Evolutionary conservation across 495 filamentous ascomycete genomes (phyloP), one percentile per base, ranked within the genome.

Genomic region (Penicillium roqueforti): DNA sequence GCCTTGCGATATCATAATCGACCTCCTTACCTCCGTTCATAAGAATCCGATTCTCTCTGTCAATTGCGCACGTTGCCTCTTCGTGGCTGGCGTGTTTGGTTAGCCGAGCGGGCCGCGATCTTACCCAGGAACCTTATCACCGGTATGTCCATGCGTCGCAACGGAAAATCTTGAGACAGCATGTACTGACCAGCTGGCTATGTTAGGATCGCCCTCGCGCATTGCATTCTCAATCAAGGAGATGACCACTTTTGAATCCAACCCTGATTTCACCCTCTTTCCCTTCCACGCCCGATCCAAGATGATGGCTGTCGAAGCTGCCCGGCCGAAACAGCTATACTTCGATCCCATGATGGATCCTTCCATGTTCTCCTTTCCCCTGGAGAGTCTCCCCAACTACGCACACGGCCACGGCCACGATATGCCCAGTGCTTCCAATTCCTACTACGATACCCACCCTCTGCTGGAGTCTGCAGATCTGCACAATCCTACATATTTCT

Each of bases 281-380:
- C 60, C 61, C 37, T 36, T 48, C 50, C 28, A 39, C 10, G 28
- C 34, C 9, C 39, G 44, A 9, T 57, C 41, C 62, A 73, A 66
- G 28, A 76, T 73, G 72, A 50, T 75, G 53, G 68, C 72, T 29
- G 9, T 76, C n/a, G 70, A 74, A 43, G 50, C 69, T 36, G 58
- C 70, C 46, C 61, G 67, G 63, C 61, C 70, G 36, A 73, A 68
- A 20, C 66, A 69, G 34, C 43, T 55, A 49, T 74, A 67, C 62
- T 71, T 70, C 60, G 63, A 67, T 34, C 61, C 67, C 18, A 67
- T 69, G 59, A 53, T 75, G 59, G 71, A 76, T 48, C 57, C 73
- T 31, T 72, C 74, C 22, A 66, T 70, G 42, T 70, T 70, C 49
- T 55, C 48, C n/a, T 73, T 56, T 41, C 61, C 60, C 37, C 44